Conservation (phyloP, 441 rosid species). For the Hura crepitans region DNA sequence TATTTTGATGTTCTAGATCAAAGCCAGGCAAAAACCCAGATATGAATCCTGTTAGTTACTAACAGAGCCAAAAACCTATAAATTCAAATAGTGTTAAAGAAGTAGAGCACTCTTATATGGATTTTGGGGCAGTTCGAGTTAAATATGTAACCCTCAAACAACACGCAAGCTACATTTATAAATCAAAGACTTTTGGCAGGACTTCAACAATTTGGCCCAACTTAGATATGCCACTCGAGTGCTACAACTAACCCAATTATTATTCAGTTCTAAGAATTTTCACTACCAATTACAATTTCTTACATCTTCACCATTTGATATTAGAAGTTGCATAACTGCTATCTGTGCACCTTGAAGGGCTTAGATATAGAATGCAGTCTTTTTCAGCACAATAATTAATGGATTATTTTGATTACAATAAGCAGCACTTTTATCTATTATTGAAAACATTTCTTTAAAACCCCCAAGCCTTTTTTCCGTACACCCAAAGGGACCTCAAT, state of each 20-base stretch:
- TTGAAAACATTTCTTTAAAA: neutral
- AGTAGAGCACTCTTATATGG: neutral
- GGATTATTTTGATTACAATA: neutral
- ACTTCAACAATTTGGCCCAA: too few species aligned
- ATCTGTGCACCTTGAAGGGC: neutral
- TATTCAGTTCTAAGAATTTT: neutral
- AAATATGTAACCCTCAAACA: neutral
- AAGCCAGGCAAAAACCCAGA: neutral
- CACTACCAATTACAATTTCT: neutral
- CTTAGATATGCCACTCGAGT: neutral
- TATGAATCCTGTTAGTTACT: neutral
- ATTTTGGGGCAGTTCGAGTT: neutral
- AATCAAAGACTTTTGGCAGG: neutral
- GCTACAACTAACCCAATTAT: neutral
- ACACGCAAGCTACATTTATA: neutral
- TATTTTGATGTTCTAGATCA: neutral
- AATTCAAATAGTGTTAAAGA: neutral
- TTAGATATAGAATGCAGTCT: neutral
- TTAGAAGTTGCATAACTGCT: neutral
- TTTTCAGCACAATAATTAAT: neutral
- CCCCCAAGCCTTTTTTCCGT: too few species aligned
- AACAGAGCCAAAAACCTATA: neutral
- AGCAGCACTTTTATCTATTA: neutral
- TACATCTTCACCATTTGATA: neutral
- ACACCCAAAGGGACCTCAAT: too few species aligned